These are phyloP conservation scores for Debaryomyces sp. DNA, from an alignment of 1,139 yeast species.

Conservation along the genomic window DNA sequence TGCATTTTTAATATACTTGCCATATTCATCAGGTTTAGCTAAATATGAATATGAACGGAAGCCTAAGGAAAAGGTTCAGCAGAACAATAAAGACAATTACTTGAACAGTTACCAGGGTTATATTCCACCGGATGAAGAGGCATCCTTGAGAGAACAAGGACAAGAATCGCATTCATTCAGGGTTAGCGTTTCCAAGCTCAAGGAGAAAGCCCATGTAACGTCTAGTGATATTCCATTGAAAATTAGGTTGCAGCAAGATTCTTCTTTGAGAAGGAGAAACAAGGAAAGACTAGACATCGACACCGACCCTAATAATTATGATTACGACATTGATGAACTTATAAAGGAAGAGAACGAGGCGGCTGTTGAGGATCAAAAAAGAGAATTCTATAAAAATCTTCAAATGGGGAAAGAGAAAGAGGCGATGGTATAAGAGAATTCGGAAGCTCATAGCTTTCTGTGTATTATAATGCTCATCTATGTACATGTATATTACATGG, in stretches of 20 bases:
- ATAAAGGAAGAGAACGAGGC: conserved; percentile 30
- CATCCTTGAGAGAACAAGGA: conserved; percentile 14
- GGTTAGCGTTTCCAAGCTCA: conserved; percentile 31
- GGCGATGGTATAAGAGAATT: conserved; percentile 27
- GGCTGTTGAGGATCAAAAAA: conserved; percentile 23
- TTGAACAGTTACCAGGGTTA: conserved; percentile 28
- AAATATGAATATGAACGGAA: conserved; percentile 27
- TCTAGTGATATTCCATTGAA: conserved; percentile 43
- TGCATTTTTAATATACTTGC: conserved; percentile 35
- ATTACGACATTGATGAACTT: conserved; percentile 34
- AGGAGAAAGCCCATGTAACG: conserved; percentile 36
- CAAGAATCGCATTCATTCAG: conserved; percentile 16
- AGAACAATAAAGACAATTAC: not conserved
- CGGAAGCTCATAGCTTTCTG: not conserved
- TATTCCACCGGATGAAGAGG: conserved; percentile 44
- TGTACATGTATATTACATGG: conserved; percentile 1
- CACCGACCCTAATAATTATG: conserved; percentile 36
- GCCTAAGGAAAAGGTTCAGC: conserved; percentile 9
- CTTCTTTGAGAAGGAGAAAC: conserved; percentile 23
- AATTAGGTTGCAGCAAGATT: conserved; percentile 29
- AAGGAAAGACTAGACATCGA: conserved; percentile 38
- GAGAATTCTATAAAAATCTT: conserved; percentile 30
- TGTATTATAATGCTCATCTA: not conserved
- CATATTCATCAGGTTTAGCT: conserved; percentile 44
- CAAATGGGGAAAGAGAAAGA: conserved; percentile 33